These are phyloP conservation scores for Ceratocystis colombiana DNA, from an alignment of 2,329 filamentous ascomycete species.

Conservation along the genomic window DNA sequence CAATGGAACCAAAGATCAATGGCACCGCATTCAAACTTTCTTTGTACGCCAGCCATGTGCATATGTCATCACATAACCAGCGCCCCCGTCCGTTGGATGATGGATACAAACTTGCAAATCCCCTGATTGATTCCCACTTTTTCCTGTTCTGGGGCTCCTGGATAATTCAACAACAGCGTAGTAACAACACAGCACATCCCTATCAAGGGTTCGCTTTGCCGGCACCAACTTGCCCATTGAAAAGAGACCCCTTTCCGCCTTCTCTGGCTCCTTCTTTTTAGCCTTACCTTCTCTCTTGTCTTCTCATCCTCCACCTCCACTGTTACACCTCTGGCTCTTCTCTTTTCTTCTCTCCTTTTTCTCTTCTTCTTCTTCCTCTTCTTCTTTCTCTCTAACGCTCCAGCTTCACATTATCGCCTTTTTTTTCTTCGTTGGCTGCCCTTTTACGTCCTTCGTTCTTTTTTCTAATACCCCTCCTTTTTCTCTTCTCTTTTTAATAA, in stretches of 20 bases:
- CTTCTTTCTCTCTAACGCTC: neutral
- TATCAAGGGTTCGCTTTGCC: constrained; percentile 8
- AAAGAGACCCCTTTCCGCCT: constrained; percentile 23
- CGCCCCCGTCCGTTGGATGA: too few species aligned
- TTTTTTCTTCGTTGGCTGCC: neutral
- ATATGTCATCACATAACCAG: too few species aligned
- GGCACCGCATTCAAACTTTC: too few species aligned
- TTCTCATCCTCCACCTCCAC: constrained; percentile 10
- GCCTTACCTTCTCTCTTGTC: constrained; percentile 18
- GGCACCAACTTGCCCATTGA: constrained; percentile 14
- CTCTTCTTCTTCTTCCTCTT: constrained; percentile 17
- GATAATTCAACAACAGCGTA: constrained; percentile 12
- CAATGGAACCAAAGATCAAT: too few species aligned
- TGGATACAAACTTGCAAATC: constrained; percentile 3
- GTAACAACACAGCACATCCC: constrained; percentile 1
- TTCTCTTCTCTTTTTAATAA: constrained; percentile 13
- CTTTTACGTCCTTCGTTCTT: constrained; percentile 10
- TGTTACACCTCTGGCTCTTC: constrained; percentile 8
- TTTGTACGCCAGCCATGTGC: too few species aligned
- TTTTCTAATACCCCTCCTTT: constrained; percentile 18
- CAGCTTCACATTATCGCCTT: neutral
- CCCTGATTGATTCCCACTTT: constrained; percentile 21
- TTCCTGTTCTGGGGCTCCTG: constrained; percentile 19
- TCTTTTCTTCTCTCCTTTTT: constrained; percentile 21
- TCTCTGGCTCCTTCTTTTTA: constrained; percentile 13